Conservation (phyloP, 257 asterid species). For the Handroanthus guayacan region DNA sequence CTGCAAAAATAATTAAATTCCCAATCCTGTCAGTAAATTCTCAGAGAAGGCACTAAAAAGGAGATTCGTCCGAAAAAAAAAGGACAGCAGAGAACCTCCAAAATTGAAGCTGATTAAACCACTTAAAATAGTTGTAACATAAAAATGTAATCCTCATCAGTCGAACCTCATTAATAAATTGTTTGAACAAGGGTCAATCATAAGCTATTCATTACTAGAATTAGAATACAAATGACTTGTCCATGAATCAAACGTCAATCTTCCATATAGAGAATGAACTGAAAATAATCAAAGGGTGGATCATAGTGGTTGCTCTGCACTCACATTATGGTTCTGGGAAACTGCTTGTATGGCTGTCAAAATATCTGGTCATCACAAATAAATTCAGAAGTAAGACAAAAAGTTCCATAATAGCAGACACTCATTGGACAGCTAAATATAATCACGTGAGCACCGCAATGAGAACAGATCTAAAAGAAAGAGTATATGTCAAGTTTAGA, state of each 20-base stretch:
- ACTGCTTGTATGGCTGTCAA: slow-evolving; percentile 74
- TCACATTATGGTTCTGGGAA: slow-evolving; percentile 80
- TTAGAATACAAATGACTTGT: neutral
- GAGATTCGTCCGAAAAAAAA: slow-evolving; percentile 27
- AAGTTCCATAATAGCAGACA: slow-evolving; percentile 24
- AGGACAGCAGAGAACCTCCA: slow-evolving; percentile 23
- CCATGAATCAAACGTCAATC: slow-evolving; percentile 20
- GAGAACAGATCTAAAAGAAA: slow-evolving; percentile 27
- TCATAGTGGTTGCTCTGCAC: slow-evolving; percentile 44
- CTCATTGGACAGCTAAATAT: slow-evolving; percentile 23
- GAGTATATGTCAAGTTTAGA: slow-evolving; percentile 18
- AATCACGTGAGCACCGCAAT: slow-evolving; percentile 25
- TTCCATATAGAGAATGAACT: slow-evolving; percentile 14
- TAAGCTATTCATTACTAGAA: slow-evolving; percentile 11
- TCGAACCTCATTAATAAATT: neutral
- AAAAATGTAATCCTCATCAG: neutral
- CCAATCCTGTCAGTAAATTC: slow-evolving; percentile 28
- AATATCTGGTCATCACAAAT: slow-evolving; percentile 66
- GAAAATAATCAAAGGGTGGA: slow-evolving; percentile 21
- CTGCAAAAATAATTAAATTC: slow-evolving; percentile 51
- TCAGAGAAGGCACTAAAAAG: slow-evolving; percentile 18
- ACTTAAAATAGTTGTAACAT: slow-evolving; percentile 12
- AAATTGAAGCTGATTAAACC: slow-evolving; percentile 28
- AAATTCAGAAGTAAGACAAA: slow-evolving; percentile 35
- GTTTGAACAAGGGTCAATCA: slow-evolving; percentile 10